These are phyloP conservation scores for Farysia itapuensis DNA, from an alignment of 1,284 basidiomycete genomes.

Conservation along the genomic window DNA sequence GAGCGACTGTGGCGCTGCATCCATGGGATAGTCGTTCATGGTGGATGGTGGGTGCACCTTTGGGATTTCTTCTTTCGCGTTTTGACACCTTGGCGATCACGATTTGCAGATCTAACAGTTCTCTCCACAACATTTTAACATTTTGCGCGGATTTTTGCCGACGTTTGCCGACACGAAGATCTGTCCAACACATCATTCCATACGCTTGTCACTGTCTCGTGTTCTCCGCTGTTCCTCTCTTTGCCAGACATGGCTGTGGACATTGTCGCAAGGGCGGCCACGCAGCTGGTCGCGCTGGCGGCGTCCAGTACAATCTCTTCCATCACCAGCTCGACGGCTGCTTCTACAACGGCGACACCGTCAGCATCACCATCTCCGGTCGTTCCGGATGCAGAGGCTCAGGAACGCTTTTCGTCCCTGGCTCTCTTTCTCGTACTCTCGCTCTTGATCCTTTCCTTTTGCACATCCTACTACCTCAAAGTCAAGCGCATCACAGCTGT, in stretches of 20 bases:
- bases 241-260: neutral
- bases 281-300: too few species aligned
- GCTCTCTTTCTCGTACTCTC: conserved; percentile 73
- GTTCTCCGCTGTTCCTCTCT: too few species aligned
- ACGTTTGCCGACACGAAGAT: too few species aligned
- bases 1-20: conserved; percentile 44
- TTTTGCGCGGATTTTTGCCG: too few species aligned
- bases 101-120: too few species aligned
- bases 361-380: neutral
- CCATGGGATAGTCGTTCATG: conserved; percentile 46
- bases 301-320: neutral
- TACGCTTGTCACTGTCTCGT: too few species aligned
- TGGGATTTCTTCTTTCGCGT: too few species aligned
- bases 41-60: too few species aligned
- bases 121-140: too few species aligned
- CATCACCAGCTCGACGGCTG: neutral
- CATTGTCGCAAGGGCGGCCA: neutral
- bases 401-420: conserved; percentile 56
- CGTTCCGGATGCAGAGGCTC: conserved; percentile 50
- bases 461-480: conserved; percentile 96
- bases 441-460: conserved; percentile 88
- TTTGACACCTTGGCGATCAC: too few species aligned
- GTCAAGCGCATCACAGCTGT: conserved; percentile 92
- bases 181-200: too few species aligned
- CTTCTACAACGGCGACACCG: neutral